Evolutionary conservation across 2,329 filamentous ascomycete genomes (phyloP).

Genomic region (Cyphellophora attinorum): DNA sequence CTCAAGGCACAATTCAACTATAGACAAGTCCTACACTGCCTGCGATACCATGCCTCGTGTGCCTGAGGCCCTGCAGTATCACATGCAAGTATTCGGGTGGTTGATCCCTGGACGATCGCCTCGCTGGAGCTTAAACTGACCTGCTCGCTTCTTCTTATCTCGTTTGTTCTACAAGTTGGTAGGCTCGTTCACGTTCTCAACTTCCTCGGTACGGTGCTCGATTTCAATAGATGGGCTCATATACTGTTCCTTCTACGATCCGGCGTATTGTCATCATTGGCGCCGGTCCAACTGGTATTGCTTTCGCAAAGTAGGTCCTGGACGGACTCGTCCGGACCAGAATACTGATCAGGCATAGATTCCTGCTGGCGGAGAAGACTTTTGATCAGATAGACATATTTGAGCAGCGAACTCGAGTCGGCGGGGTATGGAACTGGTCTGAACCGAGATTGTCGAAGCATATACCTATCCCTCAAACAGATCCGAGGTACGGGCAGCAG

Average conservation of each 20-base stretch:
- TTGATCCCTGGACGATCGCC: too few species aligned
- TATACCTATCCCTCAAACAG: conserved; percentile 58
- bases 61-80: too few species aligned
- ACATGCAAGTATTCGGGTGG: too few species aligned
- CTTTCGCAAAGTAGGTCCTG: conserved; percentile 55
- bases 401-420: conserved; percentile 68
- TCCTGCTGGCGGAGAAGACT: conserved; percentile 60
- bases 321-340: background rate
- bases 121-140: too few species aligned
- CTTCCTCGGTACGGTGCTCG: too few species aligned
- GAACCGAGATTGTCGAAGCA: conserved; percentile 31
- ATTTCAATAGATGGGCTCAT: too few species aligned
- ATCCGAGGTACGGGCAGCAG: conserved; percentile 51
- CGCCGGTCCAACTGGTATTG: conserved; percentile 40
- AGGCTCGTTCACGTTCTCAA: too few species aligned
- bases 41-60: too few species aligned
- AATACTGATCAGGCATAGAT: conserved; percentile 32
- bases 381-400: conserved; percentile 67
- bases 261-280: conserved; percentile 16
- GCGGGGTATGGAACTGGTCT: conserved; percentile 73
- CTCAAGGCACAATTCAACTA: too few species aligned
- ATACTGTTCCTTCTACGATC: conserved; percentile 2
- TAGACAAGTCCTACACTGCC: too few species aligned
- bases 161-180: too few species aligned
- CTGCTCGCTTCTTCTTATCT: too few species aligned